Evolutionary conservation across 768 basidiomycete genomes (phyloP).

Genomic region (Leccinum aurantiacum): DNA sequence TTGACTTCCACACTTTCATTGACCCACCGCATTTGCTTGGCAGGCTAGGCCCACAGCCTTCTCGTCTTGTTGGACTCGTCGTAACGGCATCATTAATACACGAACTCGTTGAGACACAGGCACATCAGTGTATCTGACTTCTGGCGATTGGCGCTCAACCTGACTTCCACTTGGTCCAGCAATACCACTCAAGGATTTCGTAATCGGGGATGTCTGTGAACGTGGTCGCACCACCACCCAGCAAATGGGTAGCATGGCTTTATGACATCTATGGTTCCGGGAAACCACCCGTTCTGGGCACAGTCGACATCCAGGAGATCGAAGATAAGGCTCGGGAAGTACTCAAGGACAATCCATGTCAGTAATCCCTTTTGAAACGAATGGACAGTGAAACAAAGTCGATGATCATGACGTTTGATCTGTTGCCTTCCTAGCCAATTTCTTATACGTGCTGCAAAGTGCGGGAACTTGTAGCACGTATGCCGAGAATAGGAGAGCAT

Average conservation of each 20-base stretch:
- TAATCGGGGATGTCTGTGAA: conserved; percentile 19
- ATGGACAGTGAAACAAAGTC: neutral
- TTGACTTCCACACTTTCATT: neutral
- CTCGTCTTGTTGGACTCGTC: neutral
- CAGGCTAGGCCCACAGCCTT: neutral
- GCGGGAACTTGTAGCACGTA: conserved; percentile 69
- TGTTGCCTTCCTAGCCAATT: conserved; percentile 45
- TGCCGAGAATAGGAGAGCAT: conserved; percentile 59
- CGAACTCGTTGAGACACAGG: neutral
- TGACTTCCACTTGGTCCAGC: neutral
- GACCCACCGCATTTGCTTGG: neutral
- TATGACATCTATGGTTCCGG: conserved; percentile 24
- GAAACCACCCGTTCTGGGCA: conserved; percentile 42
- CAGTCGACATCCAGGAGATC: conserved; percentile 61
- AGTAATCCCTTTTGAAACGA: conserved; percentile 7
- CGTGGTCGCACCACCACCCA: conserved; percentile 21
- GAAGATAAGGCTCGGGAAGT: conserved; percentile 62
- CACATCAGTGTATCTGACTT: neutral
- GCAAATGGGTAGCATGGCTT: conserved; percentile 24
- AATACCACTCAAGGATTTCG: neutral
- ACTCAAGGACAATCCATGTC: conserved; percentile 56
- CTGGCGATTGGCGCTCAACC: neutral
- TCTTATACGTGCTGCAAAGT: conserved; percentile 66
- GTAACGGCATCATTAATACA: too few relatives aligned
- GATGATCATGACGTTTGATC: neutral